A percentile compares a stretch with the other conserved stretches of the same genome.
phyloP scores from a whole-genome alignment of 352 stramenopile species.

The Phytophthora megakarya region DNA sequence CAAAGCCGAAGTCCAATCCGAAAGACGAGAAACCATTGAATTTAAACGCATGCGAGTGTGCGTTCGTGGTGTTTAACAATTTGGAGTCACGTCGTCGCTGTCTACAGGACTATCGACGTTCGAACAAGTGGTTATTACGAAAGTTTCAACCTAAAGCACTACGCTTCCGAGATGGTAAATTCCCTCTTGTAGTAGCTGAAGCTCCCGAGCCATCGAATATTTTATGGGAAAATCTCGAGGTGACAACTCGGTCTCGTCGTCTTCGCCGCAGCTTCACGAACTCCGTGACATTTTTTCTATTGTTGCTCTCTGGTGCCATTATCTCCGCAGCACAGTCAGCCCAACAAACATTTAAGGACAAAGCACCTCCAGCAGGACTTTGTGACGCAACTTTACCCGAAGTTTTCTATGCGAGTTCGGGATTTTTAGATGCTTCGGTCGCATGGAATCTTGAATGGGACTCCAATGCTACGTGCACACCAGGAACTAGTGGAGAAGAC shows the following conservation, averaged over 20 bases:
- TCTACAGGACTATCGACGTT: conserved; percentile 77
- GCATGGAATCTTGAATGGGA: conserved; percentile 66
- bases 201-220: conserved; percentile 88
- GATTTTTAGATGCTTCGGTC: conserved; percentile 30
- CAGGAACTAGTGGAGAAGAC: conserved; percentile 24
- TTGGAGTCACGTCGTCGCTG: conserved; percentile 77
- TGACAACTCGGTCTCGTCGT: conserved; percentile 61
- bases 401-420: conserved; percentile 61
- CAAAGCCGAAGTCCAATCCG: conserved; percentile 32
- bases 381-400: conserved; percentile 60
- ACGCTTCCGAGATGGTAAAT: conserved; percentile 62
- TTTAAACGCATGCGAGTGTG: conserved; percentile 69
- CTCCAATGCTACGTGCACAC: conserved; percentile 49
- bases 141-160: conserved; percentile 60
- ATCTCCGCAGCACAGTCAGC: conserved; percentile 80
- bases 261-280: conserved; percentile 72
- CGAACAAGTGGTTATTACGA: conserved; percentile 42
- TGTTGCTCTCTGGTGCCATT: conserved; percentile 73
- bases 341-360: conserved; percentile 71
- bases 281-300: conserved; percentile 70
- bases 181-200: conserved; percentile 48
- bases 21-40: conserved; percentile 49
- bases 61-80: conserved; percentile 91
- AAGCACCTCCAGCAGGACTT: conserved; percentile 59
- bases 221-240: conserved; percentile 87